Percentiles rank a stretch among this genome's conserved stretches.
These are phyloP conservation scores for Schwanniomyces sp. DNA, from an alignment of 805 yeast species.

Conservation along the genomic window DNA sequence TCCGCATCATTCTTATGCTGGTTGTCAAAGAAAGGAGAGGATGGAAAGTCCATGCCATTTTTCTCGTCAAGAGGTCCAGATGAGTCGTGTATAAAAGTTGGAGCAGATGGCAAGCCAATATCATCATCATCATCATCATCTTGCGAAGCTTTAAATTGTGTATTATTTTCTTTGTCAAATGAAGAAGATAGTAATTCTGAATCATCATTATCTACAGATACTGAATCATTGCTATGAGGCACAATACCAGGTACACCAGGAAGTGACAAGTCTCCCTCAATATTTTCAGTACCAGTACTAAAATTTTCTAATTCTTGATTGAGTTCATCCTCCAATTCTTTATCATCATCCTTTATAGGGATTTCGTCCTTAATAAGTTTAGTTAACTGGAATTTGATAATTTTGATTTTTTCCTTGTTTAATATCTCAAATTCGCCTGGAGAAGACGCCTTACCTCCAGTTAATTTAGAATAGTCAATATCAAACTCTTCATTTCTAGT, in stretches of 20 bases:
- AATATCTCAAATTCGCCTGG: conserved; percentile 23
- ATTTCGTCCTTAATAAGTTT: conserved; percentile 39
- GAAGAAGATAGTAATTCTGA: not conserved
- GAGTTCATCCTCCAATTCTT: conserved; percentile 27
- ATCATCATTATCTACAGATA: not conserved
- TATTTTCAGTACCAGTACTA: not conserved
- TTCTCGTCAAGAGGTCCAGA: too few species aligned
- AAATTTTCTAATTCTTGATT: conserved; percentile 19
- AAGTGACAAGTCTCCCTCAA: conserved; percentile 8
- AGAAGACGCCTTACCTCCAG: conserved; percentile 31
- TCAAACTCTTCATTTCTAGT: conserved; percentile 16
- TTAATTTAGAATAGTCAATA: conserved; percentile 32
- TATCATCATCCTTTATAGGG: conserved; percentile 21
- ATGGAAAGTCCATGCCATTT: not conserved
- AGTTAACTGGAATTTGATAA: conserved; percentile 38
- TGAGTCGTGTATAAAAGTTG: not conserved
- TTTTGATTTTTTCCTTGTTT: conserved; percentile 32
- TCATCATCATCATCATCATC: not conserved
- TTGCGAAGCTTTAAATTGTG: not conserved
- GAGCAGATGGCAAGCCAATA: not conserved
- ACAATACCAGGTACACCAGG: conserved; percentile 18
- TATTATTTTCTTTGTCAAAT: not conserved
- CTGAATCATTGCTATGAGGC: conserved; percentile 1
- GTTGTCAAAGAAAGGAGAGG: not conserved
- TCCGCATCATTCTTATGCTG: conserved; percentile 10